A percentile compares a stretch with the other conserved stretches of the same genome.
Conservation (phyloP, 306 rosid genomes). For the Malus fusca region DNA sequence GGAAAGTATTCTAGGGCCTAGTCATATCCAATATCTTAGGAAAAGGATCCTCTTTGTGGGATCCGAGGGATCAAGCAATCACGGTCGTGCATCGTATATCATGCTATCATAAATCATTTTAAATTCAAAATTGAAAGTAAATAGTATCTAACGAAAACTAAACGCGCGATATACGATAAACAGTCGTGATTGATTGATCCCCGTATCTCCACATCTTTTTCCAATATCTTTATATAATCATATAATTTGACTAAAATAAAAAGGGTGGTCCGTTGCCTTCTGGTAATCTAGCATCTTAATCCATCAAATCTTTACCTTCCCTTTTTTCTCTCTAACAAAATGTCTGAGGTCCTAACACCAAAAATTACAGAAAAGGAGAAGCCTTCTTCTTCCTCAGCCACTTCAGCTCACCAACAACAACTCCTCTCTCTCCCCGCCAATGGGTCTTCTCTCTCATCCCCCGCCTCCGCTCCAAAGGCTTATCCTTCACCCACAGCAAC, state of each 20-base stretch:
- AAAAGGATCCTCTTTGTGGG: too few relatives aligned
- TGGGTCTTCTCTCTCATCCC: slow-evolving; percentile 18
- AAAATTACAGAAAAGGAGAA: background rate
- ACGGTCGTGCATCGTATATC: too few relatives aligned
- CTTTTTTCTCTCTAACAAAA: background rate
- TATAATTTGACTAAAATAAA: background rate
- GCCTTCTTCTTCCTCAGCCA: slow-evolving; percentile 11
- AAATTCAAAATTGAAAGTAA: too few relatives aligned
- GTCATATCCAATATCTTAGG: background rate
- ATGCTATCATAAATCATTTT: too few relatives aligned
- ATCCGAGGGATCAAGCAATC: accelerated
- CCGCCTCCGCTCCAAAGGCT: slow-evolving; percentile 2
- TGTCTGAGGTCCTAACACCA: slow-evolving; percentile 29
- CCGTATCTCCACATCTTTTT: accelerated
- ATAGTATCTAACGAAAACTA: too few relatives aligned
- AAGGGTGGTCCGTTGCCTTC: background rate
- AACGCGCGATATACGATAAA: too few relatives aligned
- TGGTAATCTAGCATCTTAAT: background rate
- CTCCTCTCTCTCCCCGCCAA: slow-evolving; percentile 6
- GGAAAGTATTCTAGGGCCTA: background rate
- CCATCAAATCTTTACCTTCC: background rate
- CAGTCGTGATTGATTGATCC: accelerated
- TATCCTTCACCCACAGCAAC: slow-evolving; percentile 56
- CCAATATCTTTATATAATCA: background rate
- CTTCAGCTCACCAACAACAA: slow-evolving; percentile 15